Conservation (phyloP, 495 filamentous ascomycete genomes). For the Opeltia flavorubescens region DNA sequence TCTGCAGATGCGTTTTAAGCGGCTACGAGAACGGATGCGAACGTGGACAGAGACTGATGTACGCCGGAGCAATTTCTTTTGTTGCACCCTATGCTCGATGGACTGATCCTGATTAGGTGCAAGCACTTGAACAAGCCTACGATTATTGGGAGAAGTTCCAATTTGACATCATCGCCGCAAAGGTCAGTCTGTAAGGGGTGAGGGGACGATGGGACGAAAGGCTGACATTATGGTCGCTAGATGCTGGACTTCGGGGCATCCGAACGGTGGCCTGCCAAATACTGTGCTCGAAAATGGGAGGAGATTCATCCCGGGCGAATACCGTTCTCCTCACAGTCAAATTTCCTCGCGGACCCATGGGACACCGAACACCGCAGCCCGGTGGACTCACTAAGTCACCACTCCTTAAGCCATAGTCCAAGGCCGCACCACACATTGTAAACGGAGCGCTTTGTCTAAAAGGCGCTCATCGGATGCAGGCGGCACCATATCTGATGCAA, state of each 20-base stretch:
- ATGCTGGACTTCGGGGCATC: slow-evolving; percentile 20
- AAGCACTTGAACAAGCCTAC: slow-evolving; percentile 31
- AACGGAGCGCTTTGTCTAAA: background rate
- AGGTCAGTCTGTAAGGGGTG: slow-evolving; percentile 21
- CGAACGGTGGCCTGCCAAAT: slow-evolving; percentile 20
- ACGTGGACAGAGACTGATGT: slow-evolving; percentile 58
- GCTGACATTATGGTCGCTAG: background rate
- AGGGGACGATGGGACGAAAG: background rate
- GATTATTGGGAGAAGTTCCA: slow-evolving; percentile 37
- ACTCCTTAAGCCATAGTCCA: slow-evolving; percentile 11
- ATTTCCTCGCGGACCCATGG: slow-evolving; percentile 17
- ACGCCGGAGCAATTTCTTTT: slow-evolving; percentile 21
- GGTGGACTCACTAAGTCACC: slow-evolving; percentile 10
- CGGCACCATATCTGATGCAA: background rate
- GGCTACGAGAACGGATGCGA: slow-evolving; percentile 47
- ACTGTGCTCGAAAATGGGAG: slow-evolving; percentile 20
- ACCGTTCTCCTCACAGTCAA: slow-evolving; percentile 11
- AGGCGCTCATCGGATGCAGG: background rate
- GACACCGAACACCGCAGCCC: slow-evolving; percentile 13
- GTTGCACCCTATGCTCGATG: slow-evolving; percentile 11
- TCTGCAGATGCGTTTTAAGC: slow-evolving; percentile 58
- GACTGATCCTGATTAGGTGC: slow-evolving; percentile 25
- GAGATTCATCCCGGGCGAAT: slow-evolving; percentile 17
- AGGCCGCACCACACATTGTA: slow-evolving; percentile 3
- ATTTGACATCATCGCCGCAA: slow-evolving; percentile 34